A percentile compares a stretch with the other conserved stretches of the same genome.
Conservation (phyloP, 2,329 filamentous ascomycete species). For the Penicillium occitanis region DNA sequence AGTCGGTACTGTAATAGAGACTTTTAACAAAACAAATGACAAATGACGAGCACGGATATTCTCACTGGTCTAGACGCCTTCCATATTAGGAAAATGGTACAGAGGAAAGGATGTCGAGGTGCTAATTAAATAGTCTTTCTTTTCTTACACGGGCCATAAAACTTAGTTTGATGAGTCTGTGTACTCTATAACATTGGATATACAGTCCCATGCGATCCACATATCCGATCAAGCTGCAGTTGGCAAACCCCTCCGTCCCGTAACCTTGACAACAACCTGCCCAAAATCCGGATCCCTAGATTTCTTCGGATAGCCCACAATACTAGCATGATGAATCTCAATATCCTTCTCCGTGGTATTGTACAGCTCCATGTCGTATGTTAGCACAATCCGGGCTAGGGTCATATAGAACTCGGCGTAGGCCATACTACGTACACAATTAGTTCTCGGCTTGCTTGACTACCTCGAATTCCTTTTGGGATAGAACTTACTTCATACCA, state of each 20-base stretch:
- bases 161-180: no score
- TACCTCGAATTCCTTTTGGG: no score
- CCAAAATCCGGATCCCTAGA: background rate
- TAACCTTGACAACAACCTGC: slow-evolving; percentile 4
- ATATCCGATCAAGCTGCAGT: background rate
- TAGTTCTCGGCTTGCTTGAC: no score
- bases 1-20: no score
- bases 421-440: background rate
- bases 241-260: background rate
- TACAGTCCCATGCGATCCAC: background rate
- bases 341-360: slow-evolving; percentile 12
- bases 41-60: no score
- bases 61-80: no score
- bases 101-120: no score
- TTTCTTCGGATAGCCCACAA: slow-evolving; percentile 2
- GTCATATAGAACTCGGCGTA: slow-evolving; percentile 10
- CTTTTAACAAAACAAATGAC: no score
- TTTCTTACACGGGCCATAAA: no score
- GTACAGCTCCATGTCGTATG: slow-evolving; percentile 7
- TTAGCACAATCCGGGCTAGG: background rate
- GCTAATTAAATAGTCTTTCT: no score
- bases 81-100: no score
- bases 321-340: background rate
- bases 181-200: no score
- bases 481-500: background rate